Evolutionary conservation across 306 rosid genomes (phyloP).

Genomic region (Rubus parviflorus): DNA sequence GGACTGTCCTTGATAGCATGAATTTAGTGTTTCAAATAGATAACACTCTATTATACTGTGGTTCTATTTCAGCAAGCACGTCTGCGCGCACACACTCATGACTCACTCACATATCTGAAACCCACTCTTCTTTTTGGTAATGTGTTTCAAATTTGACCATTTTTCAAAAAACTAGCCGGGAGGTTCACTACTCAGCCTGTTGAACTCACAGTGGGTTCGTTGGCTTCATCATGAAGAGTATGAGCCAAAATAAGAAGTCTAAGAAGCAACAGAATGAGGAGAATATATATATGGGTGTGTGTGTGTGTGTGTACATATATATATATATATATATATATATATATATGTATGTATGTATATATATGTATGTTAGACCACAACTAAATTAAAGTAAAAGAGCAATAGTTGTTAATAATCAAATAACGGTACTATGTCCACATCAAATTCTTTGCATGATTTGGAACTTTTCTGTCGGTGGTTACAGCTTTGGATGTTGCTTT

Average conservation of each 20-base stretch:
- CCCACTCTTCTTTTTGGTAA: neutral
- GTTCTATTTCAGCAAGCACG: neutral
- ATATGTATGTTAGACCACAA: neutral
- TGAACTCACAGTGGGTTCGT: neutral
- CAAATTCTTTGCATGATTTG: neutral
- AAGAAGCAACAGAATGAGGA: neutral
- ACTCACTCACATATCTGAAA: neutral
- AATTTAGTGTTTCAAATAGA: conserved; percentile 17
- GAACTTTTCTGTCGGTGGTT: neutral
- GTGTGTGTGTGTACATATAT: no score
- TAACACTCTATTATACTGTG: conserved; percentile 9
- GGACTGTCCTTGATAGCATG: conserved; percentile 35
- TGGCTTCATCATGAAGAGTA: neutral
- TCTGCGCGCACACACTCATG: neutral
- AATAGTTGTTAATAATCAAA: neutral
- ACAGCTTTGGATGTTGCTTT: neutral
- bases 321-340: neutral
- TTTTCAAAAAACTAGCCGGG: neutral
- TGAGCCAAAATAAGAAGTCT: neutral
- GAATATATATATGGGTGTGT: neutral
- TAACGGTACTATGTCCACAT: neutral
- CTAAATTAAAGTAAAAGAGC: neutral
- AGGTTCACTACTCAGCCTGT: conserved; percentile 14
- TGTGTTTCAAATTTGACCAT: neutral
- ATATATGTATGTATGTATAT: neutral